A percentile compares a stretch with the other conserved stretches of the same genome.
Evolutionary conservation across 23 red algal genomes (phyloP).

Genomic region (Rhodosorus marinus): DNA sequence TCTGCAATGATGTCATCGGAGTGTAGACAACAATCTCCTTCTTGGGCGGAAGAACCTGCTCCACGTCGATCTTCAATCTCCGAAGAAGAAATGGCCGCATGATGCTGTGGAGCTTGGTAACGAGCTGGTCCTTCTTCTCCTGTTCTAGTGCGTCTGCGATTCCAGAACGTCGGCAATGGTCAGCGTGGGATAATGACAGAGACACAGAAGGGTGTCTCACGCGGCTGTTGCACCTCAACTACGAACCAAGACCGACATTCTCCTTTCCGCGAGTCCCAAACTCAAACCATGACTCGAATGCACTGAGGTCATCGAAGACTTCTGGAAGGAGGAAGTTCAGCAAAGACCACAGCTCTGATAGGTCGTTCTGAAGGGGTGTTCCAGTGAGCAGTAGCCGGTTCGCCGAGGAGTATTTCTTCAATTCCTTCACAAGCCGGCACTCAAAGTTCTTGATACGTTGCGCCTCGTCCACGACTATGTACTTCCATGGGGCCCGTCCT

Average conservation of each 20-base stretch:
- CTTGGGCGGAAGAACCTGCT: constrained; percentile 10
- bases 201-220: too few species aligned
- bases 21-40: constrained; percentile 14
- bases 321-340: constrained; percentile 31
- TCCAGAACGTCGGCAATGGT: too few species aligned
- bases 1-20: constrained; percentile 8
- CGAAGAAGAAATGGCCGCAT: constrained; percentile 25
- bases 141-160: constrained; percentile 5
- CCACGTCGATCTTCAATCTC: constrained; percentile 22
- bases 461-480: constrained; percentile 31
- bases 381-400: constrained; percentile 26
- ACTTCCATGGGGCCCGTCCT: constrained; percentile 12
- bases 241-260: background rate
- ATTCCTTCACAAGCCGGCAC: constrained; percentile 14
- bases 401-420: constrained; percentile 7
- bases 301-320: constrained; percentile 14
- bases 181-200: too few species aligned
- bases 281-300: constrained; percentile 21
- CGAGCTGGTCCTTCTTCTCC: constrained; percentile 13
- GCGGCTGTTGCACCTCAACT: too few species aligned
- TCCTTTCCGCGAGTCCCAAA: constrained; percentile 12
- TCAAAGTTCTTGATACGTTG: constrained; percentile 45
- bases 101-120: constrained; percentile 20
- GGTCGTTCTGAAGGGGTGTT: constrained; percentile 31
- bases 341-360: constrained; percentile 14